Base-by-base conservation (phyloP, 768 basidiomycete genomes). In the Lentinula sp. region DNA sequence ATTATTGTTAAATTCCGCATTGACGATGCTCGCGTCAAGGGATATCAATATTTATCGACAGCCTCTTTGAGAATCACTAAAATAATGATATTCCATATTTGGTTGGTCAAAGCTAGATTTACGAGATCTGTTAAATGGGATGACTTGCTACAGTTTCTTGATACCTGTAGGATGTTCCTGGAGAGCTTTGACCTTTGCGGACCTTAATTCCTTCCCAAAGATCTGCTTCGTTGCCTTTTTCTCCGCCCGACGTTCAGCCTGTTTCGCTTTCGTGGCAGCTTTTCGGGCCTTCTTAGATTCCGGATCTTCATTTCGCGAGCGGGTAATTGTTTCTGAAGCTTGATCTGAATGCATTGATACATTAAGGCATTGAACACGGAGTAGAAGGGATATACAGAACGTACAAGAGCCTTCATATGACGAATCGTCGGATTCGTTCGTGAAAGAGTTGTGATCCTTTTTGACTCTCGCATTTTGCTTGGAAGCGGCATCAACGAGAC, bases 241-340 rank as follows among this genome's bases (percentile, higher is more conserved):
- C 62, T 87, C 84, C 13, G 70, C 73, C 56, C 90, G 78, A 40
- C 91, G 83, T 23, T 70, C 69, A 68, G 88, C 88, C 52, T 86
- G 81, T 57, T 85, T 86, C 2, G 74, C 77, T 68, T 89, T 93
- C 5, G 87, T 80, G 2, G 83, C 85, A 28, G 81, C 76, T 70
- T 93, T 93, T 32, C 91, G 80, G 0, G 80, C 79, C 66, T 80
- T 89, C 70, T 87, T 93, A 54, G 84, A 88, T 63, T 89, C 89
- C 63, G 80, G 80, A 0, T 85, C 81, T 73, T 99, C 97, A 62
- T 86, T 79, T 59, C 88, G 87, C 0, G 87, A 77, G 37, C 97
- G 83, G 9, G 82, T 75, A 60, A 92, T 70, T 1, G 91, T 91
- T 60, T 78, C 76, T 65, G 71, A 70, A 51, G 64, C 60, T 15